phyloP scores from a whole-genome alignment of 345 rosid species.

The Adansonia digitata region DNA sequence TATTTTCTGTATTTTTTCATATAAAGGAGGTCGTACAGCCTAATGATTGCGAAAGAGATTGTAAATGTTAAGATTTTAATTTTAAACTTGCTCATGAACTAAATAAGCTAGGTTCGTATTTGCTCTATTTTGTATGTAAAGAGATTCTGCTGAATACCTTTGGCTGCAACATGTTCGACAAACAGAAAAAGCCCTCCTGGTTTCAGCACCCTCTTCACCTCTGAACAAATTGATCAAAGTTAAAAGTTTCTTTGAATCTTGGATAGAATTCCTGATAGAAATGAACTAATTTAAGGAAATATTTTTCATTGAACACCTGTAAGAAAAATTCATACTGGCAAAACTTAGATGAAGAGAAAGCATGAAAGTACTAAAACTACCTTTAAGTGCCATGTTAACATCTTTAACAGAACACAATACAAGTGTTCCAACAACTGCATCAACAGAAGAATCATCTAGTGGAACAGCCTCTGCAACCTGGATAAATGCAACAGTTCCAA shows the following conservation, averaged over 20 bases:
- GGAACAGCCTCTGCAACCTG: constrained; percentile 89
- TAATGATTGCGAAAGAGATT: no score
- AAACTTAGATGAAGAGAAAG: not conserved
- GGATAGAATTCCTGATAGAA: not conserved
- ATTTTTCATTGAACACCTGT: not conserved
- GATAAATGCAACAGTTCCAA: not conserved
- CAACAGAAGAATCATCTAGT: constrained; percentile 62
- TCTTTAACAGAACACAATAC: constrained; percentile 78
- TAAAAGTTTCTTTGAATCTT: not conserved
- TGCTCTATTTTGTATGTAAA: not conserved
- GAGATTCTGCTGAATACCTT: constrained; percentile 40
- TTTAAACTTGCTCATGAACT: no score
- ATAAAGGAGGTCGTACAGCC: no score
- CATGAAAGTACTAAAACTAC: constrained; percentile 30
- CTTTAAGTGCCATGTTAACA: constrained; percentile 51
- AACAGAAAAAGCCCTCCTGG: constrained; percentile 75
- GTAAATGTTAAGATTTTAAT: no score
- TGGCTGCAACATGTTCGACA: constrained; percentile 85
- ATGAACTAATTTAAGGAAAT: not conserved
- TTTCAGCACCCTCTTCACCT: constrained; percentile 70
- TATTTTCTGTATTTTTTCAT: not conserved
- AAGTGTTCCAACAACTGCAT: constrained; percentile 81
- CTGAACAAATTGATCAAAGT: constrained; percentile 27
- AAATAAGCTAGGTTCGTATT: no score
- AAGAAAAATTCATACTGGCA: not conserved